Evolutionary conservation across 305 asterid genomes (phyloP).

Genomic region (Fraxinus floribunda): DNA sequence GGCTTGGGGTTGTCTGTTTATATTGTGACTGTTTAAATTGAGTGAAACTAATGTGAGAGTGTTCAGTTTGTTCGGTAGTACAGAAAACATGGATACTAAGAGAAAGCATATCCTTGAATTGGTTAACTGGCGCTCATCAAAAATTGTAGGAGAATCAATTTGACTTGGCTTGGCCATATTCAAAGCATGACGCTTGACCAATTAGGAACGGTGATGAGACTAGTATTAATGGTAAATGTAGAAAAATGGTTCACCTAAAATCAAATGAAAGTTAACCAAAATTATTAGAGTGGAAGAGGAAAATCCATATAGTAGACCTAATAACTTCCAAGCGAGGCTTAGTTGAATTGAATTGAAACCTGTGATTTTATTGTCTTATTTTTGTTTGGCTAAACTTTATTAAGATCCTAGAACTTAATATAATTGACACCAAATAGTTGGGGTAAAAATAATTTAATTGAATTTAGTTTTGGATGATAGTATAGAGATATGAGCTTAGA

Average conservation of each 20-base stretch:
- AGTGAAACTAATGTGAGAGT: neutral
- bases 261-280: neutral
- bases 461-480: neutral
- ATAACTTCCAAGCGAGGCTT: neutral
- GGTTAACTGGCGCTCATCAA: neutral
- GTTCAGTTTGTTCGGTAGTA: neutral
- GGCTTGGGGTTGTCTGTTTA: neutral
- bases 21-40: neutral
- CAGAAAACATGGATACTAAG: neutral
- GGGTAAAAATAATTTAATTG: neutral
- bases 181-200: neutral
- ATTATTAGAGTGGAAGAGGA: neutral
- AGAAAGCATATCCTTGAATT: neutral
- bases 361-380: neutral
- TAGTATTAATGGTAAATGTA: neutral
- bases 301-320: neutral
- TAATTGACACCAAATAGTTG: neutral
- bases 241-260: neutral
- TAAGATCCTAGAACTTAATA: neutral
- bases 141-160: neutral
- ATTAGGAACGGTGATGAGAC: neutral
- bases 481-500: neutral
- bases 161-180: neutral
- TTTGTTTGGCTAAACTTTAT: neutral
- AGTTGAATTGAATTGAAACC: neutral